Evolutionary conservation across 2,329 filamentous ascomycete species (phyloP).

Genomic region (Xylariomycetidae sp.): DNA sequence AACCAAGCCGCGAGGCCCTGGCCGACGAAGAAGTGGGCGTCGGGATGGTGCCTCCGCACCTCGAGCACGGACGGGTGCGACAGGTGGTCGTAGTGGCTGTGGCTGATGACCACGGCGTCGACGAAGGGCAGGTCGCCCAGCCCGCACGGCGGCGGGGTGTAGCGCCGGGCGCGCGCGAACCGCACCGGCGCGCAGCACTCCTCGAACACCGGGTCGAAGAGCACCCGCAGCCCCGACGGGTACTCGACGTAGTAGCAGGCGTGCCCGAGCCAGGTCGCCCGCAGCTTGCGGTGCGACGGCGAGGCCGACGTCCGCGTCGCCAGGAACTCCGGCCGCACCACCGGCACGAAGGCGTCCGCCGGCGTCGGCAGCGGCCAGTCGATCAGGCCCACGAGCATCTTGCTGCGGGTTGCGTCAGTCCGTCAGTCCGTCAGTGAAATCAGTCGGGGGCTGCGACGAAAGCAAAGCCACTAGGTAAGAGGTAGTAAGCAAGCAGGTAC

Average conservation of each 20-base stretch:
- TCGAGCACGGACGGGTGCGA: constrained; percentile 69
- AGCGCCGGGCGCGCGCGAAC: constrained; percentile 68
- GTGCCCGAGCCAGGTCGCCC: constrained; percentile 92
- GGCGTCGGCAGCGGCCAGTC: constrained; percentile 54
- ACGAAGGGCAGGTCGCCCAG: constrained; percentile 72
- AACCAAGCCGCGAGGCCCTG: constrained; percentile 84
- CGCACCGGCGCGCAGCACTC: constrained; percentile 74
- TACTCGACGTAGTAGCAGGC: constrained; percentile 93
- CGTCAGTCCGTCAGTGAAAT: not conserved
- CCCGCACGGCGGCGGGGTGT: constrained; percentile 68
- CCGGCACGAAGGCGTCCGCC: constrained; percentile 52
- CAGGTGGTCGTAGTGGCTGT: constrained; percentile 91
- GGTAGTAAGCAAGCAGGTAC: not conserved
- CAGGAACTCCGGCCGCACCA: constrained; percentile 63
- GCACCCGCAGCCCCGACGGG: constrained; percentile 74
- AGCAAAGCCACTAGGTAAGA: no score
- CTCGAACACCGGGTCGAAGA: constrained; percentile 93
- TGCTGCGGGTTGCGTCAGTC: constrained; percentile 1
- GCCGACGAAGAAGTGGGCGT: constrained; percentile 83
- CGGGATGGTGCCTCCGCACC: constrained; percentile 64
- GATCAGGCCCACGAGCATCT: constrained; percentile 32
- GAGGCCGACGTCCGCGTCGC: constrained; percentile 47
- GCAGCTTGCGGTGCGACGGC: constrained; percentile 40
- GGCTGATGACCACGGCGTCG: constrained; percentile 75
- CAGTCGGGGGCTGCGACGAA: no score